Base-by-base conservation (phyloP, 1,284 basidiomycete genomes). In the Amylostereum areolatum region DNA sequence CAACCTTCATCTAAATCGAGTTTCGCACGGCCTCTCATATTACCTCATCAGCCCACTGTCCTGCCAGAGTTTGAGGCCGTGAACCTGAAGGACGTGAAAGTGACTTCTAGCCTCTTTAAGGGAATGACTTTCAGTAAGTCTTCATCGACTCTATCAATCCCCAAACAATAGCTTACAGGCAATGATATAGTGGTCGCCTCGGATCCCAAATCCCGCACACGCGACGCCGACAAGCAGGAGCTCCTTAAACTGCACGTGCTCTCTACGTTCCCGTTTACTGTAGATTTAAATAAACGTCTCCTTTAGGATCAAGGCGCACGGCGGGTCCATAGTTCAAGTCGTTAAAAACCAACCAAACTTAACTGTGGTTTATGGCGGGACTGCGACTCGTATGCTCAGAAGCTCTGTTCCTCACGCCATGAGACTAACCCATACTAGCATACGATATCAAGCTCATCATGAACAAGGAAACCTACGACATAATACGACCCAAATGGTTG, bases 401-500 rank as follows among this genome's bases (percentile, higher is more conserved):
- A 28, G 32, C 25, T 40, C 18, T 34, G 18, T 33, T 24, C 39
- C 30, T 6, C 9, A 11, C 7, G 34, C 7, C 31, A 32, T 9
- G 18, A 18, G 30, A 33, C 33, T 49, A n/a, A 56, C 18, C 31
- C 28, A 30, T 47, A 25, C 8, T 49, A 89, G 84, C 85, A 1
- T 85, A 83, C 55, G 81, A 86, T 58, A 67, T 88, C 49, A 79
- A 81, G 65, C 62, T 77, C 60, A 73, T 78, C 58, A 84, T 80
- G 50, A 70, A 85, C 53, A 85, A 85, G 59, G 80, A 72, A 4
- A 67, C 70, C 1, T 67, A 80, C 50, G 87, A 91, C 59, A 77
- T 95, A 45, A 69, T 96, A 49, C 82, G 76, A 48, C 89, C 93
- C 0, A 68, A 77, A 31, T 97, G 92, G 92, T 72, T 97, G 45